Base-by-base conservation (phyloP, 495 filamentous ascomycete species). In the Achaetomiella virescens region DNA sequence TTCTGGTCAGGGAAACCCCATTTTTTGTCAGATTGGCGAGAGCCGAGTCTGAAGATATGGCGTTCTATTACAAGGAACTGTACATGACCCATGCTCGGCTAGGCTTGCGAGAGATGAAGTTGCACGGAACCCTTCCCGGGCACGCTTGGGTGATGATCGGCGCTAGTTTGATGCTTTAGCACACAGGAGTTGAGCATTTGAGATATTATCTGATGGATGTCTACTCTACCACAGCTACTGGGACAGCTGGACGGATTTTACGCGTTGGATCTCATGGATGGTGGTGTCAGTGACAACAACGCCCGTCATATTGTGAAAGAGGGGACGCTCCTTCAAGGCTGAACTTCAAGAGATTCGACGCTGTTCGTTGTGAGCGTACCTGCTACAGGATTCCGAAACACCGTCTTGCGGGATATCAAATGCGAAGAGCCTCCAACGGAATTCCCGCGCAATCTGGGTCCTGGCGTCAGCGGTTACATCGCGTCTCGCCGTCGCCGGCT, bases 401-500 rank as follows among this genome's bases (percentile, higher is more conserved):
- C 27, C 27, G 9, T 31, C 27, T 31, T 9, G 27, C 14, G 44
- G 27, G 17, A 27, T n/a, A 21, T n/a, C 44, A 11, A 52, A 35
- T 25, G 17, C 44, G n/a, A 57, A 60, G 47, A 61, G 44, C 48
- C 54, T 54, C 48, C 38, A n/a, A 17, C 38, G 52, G 60, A 52
- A 58, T 60, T 60, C 55, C 58, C 55, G 56, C 53, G 40, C 48
- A 43, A 24, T 52, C 27, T 18, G 17, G 7, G 20, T 44, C 17
- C 58, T 55, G 47, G 62, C 47, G 35, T 56, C 44, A 52, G 48
- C 33, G 38, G 66, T 68, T 66, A 59, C 64, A 69, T 67, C 64
- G 64, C 66, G 62, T 65, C 57, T 60, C 25, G 53, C 60, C 64
- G 65, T 67, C 66, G 53, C 62, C 58, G 60, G 33, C 61, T 38